A percentile compares a stretch with the other conserved stretches of the same genome.
Conservation (phyloP, 768 basidiomycete genomes). For the Suillus alpinus region DNA sequence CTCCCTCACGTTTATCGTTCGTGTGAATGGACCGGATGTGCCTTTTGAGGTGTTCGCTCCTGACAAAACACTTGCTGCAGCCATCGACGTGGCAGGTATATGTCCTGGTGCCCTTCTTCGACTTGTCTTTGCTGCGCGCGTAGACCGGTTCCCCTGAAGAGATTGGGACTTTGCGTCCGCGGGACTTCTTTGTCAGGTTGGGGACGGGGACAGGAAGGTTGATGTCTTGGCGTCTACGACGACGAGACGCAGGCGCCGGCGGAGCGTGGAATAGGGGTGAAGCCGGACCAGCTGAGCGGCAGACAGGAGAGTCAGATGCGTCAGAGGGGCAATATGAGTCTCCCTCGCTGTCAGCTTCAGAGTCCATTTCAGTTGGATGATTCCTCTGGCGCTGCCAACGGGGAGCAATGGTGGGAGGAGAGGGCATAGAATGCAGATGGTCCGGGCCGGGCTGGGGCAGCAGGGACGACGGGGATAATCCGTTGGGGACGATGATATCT, state of each 20-base stretch:
- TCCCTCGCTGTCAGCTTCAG: conserved; percentile 18
- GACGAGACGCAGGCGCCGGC: conserved; percentile 14
- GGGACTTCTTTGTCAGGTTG: conserved; percentile 47
- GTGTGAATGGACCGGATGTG: conserved; percentile 82
- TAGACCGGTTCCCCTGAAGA: conserved; percentile 23
- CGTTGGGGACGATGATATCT: conserved; percentile 15
- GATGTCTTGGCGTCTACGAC: conserved; percentile 20
- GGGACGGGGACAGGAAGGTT: conserved; percentile 44
- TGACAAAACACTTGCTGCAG: conserved; percentile 77
- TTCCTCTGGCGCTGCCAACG: neutral
- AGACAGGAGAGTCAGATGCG: conserved; percentile 9
- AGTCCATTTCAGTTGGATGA: conserved; percentile 5
- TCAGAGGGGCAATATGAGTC: conserved; percentile 23
- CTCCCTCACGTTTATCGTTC: conserved; percentile 74
- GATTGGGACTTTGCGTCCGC: conserved; percentile 49
- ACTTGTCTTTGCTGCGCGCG: conserved; percentile 29
- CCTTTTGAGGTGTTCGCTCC: conserved; percentile 79
- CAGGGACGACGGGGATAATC: neutral
- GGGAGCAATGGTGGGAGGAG: neutral
- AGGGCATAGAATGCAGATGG: neutral
- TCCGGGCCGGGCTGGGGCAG: neutral
- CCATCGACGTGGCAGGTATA: conserved; percentile 68
- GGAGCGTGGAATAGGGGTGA: neutral
- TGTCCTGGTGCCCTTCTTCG: conserved; percentile 38
- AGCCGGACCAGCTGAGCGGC: conserved; percentile 6